Evolutionary conservation across 176 grass and related monocot genomes (phyloP).

Genomic region (Carex littledalei): DNA sequence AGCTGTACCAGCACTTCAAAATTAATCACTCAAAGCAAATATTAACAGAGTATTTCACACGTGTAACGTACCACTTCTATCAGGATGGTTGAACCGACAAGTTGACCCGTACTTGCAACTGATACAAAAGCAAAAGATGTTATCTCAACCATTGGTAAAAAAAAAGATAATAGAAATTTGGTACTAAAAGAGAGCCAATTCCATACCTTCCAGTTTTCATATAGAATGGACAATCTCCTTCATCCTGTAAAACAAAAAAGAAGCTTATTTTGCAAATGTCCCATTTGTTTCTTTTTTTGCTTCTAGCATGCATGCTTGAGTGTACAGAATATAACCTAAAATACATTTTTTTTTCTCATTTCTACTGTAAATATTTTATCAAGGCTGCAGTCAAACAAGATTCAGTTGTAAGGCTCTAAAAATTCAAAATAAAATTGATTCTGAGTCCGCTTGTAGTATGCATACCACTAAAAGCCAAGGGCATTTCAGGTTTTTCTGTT

Average conservation of each 20-base stretch:
- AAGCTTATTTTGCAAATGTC: not conserved
- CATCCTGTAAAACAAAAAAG: conserved; percentile 48
- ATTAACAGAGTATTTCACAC: conserved; percentile 11
- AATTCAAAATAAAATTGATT: not conserved
- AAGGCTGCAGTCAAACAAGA: not conserved
- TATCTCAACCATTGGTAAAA: conserved; percentile 4
- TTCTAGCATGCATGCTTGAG: not conserved
- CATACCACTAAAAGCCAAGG: not conserved
- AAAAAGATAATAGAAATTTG: conserved; percentile 5
- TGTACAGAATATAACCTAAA: not conserved
- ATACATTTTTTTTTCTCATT: not conserved
- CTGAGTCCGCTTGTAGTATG: not conserved
- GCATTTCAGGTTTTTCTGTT: not conserved
- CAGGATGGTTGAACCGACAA: conserved; percentile 87
- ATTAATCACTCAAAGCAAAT: conserved; percentile 12
- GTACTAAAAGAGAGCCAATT: not conserved
- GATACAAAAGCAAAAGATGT: conserved; percentile 27
- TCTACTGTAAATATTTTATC: not conserved
- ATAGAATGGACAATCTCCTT: conserved; percentile 92
- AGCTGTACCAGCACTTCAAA: not conserved
- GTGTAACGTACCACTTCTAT: conserved; percentile 41
- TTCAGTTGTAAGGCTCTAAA: not conserved
- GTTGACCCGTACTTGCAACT: conserved; percentile 79
- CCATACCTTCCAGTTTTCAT: conserved; percentile 85
- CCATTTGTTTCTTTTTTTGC: not conserved